These are phyloP conservation scores for Camellia japonica DNA, from an alignment of 148 eudicot genomes.

Conservation along the genomic window DNA sequence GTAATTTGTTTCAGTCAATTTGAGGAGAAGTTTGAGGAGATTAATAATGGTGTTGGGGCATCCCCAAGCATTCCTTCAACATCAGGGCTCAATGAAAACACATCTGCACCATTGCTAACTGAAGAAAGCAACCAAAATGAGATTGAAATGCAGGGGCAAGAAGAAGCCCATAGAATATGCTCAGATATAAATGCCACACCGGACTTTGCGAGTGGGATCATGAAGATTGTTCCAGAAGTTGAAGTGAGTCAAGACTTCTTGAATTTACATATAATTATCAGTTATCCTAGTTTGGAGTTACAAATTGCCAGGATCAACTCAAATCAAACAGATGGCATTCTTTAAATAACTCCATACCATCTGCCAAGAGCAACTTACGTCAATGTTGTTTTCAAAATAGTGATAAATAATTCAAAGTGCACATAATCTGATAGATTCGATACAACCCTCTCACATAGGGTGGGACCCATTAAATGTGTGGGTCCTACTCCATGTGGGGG, in stretches of 20 bases:
- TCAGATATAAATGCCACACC: conserved; percentile 56
- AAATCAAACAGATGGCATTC: neutral
- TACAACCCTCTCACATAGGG: too few species aligned
- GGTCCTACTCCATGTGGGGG: too few species aligned
- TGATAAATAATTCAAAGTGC: too few species aligned
- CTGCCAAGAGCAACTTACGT: neutral
- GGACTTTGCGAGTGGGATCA: conserved; percentile 87
- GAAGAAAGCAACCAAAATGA: conserved; percentile 38
- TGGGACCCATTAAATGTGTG: too few species aligned
- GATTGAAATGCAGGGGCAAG: conserved; percentile 44
- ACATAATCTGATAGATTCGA: too few species aligned
- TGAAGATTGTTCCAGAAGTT: conserved; percentile 97
- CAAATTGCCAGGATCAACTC: neutral
- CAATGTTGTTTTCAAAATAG: neutral
- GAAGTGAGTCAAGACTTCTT: conserved; percentile 64
- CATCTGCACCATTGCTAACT: conserved; percentile 27
- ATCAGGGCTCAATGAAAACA: conserved; percentile 34
- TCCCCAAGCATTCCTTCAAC: conserved; percentile 48
- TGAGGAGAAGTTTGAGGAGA: conserved; percentile 96
- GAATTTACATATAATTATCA: neutral
- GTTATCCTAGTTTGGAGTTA: neutral
- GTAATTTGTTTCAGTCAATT: conserved; percentile 61
- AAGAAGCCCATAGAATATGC: conserved; percentile 39
- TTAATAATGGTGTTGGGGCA: conserved; percentile 45
- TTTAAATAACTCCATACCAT: neutral